Evolutionary conservation across 495 filamentous ascomycete genomes (phyloP).

Genomic region (Penicillium nucicola): DNA sequence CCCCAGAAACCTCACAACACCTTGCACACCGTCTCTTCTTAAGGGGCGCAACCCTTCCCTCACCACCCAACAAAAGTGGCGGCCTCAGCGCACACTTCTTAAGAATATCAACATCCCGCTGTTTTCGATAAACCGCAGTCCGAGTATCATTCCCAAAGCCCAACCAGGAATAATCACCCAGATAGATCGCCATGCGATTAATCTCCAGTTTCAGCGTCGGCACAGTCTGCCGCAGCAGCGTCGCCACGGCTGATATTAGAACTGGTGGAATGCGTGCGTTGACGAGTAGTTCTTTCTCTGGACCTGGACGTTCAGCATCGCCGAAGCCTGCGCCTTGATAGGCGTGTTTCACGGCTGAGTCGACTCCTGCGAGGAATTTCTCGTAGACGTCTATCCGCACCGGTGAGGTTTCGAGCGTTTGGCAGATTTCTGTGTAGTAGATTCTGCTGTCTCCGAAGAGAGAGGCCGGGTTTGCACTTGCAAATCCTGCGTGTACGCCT

Average conservation of each 20-base stretch:
- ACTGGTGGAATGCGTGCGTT: conserved; percentile 43
- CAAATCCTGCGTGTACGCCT: conserved; percentile 36
- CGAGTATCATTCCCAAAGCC: conserved; percentile 41
- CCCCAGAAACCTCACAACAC: conserved; percentile 42
- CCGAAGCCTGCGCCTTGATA: conserved; percentile 46
- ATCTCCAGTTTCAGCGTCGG: conserved; percentile 40
- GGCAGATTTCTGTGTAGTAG: conserved; percentile 42
- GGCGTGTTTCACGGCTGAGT: conserved; percentile 43
- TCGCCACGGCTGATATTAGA: conserved; percentile 38
- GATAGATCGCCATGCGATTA: conserved; percentile 46
- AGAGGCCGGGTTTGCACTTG: conserved; percentile 21
- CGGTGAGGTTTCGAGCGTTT: conserved; percentile 38
- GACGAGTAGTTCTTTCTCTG: conserved; percentile 48
- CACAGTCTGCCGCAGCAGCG: conserved; percentile 41
- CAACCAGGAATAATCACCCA: conserved; percentile 49
- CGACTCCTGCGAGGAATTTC: conserved; percentile 45
- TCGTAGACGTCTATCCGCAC: conserved; percentile 48
- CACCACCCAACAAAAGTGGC: conserved; percentile 4
- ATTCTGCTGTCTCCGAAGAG: conserved; percentile 35
- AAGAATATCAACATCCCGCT: conserved; percentile 41
- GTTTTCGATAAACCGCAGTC: conserved; percentile 34
- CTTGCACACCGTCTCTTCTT: conserved; percentile 37
- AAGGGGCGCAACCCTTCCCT: conserved; percentile 6
- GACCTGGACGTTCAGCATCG: conserved; percentile 43
- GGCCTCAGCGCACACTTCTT: conserved; percentile 38